These are phyloP conservation scores for Solanum pinnatisectum DNA, from an alignment of 257 asterid species.

Conservation along the genomic window DNA sequence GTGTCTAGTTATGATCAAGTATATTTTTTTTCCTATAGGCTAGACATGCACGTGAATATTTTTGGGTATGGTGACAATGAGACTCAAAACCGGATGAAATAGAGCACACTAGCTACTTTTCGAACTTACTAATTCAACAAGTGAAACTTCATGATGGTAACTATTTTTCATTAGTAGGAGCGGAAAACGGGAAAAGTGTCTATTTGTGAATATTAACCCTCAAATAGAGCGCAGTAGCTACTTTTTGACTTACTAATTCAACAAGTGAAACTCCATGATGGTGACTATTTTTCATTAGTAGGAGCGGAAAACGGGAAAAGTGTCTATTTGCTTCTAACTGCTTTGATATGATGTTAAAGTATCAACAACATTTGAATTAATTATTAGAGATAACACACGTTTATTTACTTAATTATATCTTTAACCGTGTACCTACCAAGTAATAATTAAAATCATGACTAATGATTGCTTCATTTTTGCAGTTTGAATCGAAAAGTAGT, in stretches of 20 bases:
- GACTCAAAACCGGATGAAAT: background rate
- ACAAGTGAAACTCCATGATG: too few relatives aligned
- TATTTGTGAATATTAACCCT: too few relatives aligned
- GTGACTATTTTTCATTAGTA: background rate
- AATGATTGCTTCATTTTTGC: background rate
- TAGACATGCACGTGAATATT: background rate
- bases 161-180: too few relatives aligned
- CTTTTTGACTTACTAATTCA: too few relatives aligned
- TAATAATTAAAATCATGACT: too few relatives aligned
- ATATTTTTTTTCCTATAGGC: background rate
- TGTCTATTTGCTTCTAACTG: background rate
- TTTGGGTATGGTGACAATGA: background rate
- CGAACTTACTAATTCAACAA: too few relatives aligned
- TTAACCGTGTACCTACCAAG: background rate
- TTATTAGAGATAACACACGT: background rate
- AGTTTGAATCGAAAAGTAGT: background rate
- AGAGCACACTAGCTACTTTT: too few relatives aligned
- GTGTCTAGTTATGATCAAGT: background rate
- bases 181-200: too few relatives aligned
- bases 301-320: too few relatives aligned
- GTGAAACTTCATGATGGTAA: too few relatives aligned
- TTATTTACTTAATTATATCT: background rate
- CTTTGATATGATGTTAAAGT: background rate
- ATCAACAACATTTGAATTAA: background rate
- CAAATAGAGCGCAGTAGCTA: too few relatives aligned